These are phyloP conservation scores for Alternaria conjuncta DNA, from an alignment of 2,329 filamentous ascomycete species.

Conservation along the genomic window DNA sequence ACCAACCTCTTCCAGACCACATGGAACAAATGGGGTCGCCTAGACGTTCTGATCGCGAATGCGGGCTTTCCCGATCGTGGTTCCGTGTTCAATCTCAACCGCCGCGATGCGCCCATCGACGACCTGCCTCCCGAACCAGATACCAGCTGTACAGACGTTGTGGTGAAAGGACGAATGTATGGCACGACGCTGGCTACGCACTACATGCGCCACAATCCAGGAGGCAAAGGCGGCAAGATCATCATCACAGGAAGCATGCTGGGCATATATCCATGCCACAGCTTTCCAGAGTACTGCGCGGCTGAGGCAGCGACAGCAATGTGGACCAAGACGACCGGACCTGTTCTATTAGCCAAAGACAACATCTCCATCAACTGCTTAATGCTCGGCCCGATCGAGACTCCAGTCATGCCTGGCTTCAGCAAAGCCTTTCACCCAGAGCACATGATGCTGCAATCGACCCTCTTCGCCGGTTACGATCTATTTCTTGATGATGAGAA, in stretches of 20 bases:
- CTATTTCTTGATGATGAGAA: slow-evolving; percentile 52
- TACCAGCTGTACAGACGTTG: slow-evolving; percentile 54
- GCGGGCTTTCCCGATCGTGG: slow-evolving; percentile 57
- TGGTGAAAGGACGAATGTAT: slow-evolving; percentile 59
- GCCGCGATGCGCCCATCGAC: slow-evolving; percentile 30
- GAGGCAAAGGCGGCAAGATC: slow-evolving; percentile 52
- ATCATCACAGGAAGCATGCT: slow-evolving; percentile 55
- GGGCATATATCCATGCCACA: slow-evolving; percentile 52
- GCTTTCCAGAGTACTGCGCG: slow-evolving; percentile 59
- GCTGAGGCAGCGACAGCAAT: slow-evolving; percentile 55
- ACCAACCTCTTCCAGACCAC: slow-evolving; percentile 52
- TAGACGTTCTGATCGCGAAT: slow-evolving; percentile 60
- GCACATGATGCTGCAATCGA: slow-evolving; percentile 49
- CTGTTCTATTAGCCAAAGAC: slow-evolving; percentile 47
- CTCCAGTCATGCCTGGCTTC: slow-evolving; percentile 50
- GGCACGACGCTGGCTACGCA: slow-evolving; percentile 58
- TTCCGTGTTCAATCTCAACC: slow-evolving; percentile 54
- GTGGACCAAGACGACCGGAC: slow-evolving; percentile 35
- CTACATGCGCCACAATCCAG: slow-evolving; percentile 60
- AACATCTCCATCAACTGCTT: slow-evolving; percentile 59
- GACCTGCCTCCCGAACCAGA: slow-evolving; percentile 54
- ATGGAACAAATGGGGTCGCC: slow-evolving; percentile 53
- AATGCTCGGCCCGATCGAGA: slow-evolving; percentile 57
- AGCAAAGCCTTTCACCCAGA: slow-evolving; percentile 28
- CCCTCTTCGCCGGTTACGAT: slow-evolving; percentile 54